These are phyloP conservation scores for Kuraishia capsulata DNA, from an alignment of 805 yeast species.

Conservation along the genomic window DNA sequence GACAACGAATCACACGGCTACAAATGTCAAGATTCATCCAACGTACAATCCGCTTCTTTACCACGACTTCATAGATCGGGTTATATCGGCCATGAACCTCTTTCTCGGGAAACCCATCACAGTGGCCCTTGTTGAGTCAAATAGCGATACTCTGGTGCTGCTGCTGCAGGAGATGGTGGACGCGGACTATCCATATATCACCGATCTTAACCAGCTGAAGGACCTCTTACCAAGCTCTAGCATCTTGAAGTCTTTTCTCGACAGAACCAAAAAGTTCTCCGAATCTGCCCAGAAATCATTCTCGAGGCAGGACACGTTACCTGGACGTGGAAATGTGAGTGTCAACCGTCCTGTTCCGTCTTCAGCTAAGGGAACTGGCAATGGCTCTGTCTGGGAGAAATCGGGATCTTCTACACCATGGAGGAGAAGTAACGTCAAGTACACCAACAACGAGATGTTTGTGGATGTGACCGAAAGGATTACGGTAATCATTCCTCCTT, in stretches of 20 bases:
- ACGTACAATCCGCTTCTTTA: slow-evolving; percentile 34
- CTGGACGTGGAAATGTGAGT: not conserved
- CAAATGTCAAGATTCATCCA: slow-evolving; percentile 4
- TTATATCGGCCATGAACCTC: slow-evolving; percentile 27
- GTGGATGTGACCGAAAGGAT: slow-evolving; percentile 71
- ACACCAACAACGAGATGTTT: slow-evolving; percentile 76
- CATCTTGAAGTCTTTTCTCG: slow-evolving; percentile 41
- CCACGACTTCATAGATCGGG: slow-evolving; percentile 27
- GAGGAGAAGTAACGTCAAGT: slow-evolving; percentile 65
- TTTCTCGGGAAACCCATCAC: slow-evolving; percentile 44
- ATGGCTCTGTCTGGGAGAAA: not conserved
- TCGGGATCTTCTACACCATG: slow-evolving; percentile 46
- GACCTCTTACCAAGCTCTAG: slow-evolving; percentile 63
- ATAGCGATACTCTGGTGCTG: slow-evolving; percentile 62
- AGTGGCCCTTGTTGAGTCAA: slow-evolving; percentile 50
- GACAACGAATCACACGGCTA: slow-evolving; percentile 2
- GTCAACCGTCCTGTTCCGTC: not conserved
- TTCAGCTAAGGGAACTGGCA: not conserved
- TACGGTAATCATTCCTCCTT: slow-evolving; percentile 40
- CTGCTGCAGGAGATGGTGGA: slow-evolving; percentile 73
- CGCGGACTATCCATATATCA: slow-evolving; percentile 61
- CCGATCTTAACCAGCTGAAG: slow-evolving; percentile 62
- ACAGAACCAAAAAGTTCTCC: slow-evolving; percentile 25
- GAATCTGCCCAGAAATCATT: slow-evolving; percentile 21
- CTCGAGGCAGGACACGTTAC: slow-evolving; percentile 6